phyloP scores from a whole-genome alignment of 2,329 filamentous ascomycete species.

The Claviceps humidiphila region DNA sequence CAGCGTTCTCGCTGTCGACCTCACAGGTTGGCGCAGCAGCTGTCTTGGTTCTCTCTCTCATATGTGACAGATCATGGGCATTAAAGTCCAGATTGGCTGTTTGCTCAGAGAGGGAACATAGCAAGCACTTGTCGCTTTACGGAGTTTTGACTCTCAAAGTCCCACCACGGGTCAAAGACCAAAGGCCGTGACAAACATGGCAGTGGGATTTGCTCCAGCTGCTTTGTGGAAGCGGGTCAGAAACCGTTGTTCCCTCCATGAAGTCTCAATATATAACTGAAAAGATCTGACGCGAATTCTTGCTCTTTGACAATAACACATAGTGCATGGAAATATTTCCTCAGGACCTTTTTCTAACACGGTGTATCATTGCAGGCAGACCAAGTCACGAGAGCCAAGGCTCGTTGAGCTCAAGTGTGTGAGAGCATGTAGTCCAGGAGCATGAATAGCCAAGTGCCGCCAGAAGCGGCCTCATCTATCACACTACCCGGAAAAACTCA shows the following conservation, averaged over 20 bases:
- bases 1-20: neutral
- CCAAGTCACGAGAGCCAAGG: neutral
- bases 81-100: neutral
- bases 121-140: slow-evolving; percentile 28
- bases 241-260: slow-evolving; percentile 38
- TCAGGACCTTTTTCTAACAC: neutral
- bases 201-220: slow-evolving; percentile 4
- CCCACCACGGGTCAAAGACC: slow-evolving; percentile 33
- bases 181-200: slow-evolving; percentile 47
- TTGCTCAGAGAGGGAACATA: neutral
- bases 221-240: slow-evolving; percentile 13
- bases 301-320: slow-evolving; percentile 1
- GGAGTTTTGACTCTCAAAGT: slow-evolving; percentile 35
- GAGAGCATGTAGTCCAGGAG: slow-evolving; percentile 6
- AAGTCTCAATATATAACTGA: slow-evolving; percentile 47
- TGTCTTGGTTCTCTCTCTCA: neutral
- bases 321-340: neutral
- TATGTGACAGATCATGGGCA: neutral
- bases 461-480: neutral
- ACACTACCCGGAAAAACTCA: neutral
- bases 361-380: neutral
- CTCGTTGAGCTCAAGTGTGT: neutral
- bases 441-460: slow-evolving; percentile 3
- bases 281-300: slow-evolving; percentile 53
- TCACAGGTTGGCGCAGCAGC: neutral